Evolutionary conservation across 306 rosid species (phyloP), one percentile per base, ranked within the genome.

Genomic region (Lathyrus oleraceus): DNA sequence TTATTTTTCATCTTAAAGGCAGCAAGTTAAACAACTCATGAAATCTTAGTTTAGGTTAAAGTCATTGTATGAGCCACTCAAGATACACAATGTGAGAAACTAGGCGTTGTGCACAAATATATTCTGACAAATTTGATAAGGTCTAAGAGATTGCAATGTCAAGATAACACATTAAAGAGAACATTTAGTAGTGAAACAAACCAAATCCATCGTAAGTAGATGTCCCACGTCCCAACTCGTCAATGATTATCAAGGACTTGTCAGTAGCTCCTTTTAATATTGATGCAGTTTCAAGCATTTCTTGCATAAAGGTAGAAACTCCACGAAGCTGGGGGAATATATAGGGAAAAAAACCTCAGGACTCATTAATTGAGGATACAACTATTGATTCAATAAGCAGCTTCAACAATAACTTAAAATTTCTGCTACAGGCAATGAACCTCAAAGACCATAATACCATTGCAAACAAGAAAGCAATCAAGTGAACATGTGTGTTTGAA

Each of bases 201-300:
- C 99, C 99, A 57, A 94, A 94, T 81, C 99, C 99, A 73, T 94
- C 99, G 75, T 94, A 91, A 52, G 99, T 91, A 67, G 99, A 91
- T 77, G 99, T 94, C 70, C 99, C 99, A 56, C 97, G 96, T 52
- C 99, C 99, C 84, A 94, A 82, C 81, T 94, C 99, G 36, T 91
- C 99, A 23, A 94, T 91, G 86, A 94, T 91, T 80, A 94, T 87
- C 86, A 94, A 77, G 44, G 99, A 91, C 87, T 85, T 94, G 77
- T 83, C 86, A 4, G 96, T 89, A 65, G 97, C 92, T 68, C 99
- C 99, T 85, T 86, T 94, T 83, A 94, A 73, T 78, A 94, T 91
- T 21, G 97, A 94, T 73, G 99, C 87, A 71, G 97, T 94, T 85
- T 94, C 99, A 25, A 94, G 99, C 99, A 94, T 94, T 86, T 94